Conservation (phyloP, 179 eudicot genomes). For the Spergularia azorica region DNA sequence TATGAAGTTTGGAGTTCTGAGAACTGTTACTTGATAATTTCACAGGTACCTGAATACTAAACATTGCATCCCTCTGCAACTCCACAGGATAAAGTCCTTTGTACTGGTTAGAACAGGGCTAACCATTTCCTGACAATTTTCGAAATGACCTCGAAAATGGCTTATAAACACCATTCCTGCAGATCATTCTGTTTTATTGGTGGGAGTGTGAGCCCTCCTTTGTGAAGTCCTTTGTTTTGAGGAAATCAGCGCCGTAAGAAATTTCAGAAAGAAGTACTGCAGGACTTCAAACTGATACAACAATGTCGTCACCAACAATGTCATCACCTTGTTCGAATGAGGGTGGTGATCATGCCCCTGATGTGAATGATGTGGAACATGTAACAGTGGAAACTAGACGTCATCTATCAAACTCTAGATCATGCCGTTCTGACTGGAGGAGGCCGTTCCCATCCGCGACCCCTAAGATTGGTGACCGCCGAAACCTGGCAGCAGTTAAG, state of each 20-base stretch:
- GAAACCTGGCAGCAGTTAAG: constrained; percentile 57
- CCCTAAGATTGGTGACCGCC: constrained; percentile 10
- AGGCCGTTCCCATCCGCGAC: not conserved
- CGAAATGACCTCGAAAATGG: not conserved
- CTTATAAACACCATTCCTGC: not conserved
- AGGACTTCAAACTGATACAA: not conserved
- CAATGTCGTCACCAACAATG: not conserved
- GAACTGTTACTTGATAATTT: not conserved
- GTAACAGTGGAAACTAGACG: not conserved
- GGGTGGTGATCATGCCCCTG: not conserved
- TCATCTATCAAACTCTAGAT: not conserved
- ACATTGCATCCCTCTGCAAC: not conserved
- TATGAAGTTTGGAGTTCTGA: not conserved
- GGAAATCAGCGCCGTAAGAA: not conserved
- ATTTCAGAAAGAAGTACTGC: not conserved
- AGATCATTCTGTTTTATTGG: not conserved
- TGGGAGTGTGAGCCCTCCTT: not conserved
- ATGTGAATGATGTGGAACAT: not conserved
- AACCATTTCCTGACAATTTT: not conserved
- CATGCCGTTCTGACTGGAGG: not conserved
- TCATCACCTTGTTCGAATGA: not conserved
- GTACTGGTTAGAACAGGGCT: not conserved
- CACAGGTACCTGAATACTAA: not conserved
- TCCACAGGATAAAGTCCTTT: not conserved
- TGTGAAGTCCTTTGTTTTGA: not conserved